Evolutionary conservation across 176 grass and related monocot species (phyloP).

Genomic region (Carex littledalei): DNA sequence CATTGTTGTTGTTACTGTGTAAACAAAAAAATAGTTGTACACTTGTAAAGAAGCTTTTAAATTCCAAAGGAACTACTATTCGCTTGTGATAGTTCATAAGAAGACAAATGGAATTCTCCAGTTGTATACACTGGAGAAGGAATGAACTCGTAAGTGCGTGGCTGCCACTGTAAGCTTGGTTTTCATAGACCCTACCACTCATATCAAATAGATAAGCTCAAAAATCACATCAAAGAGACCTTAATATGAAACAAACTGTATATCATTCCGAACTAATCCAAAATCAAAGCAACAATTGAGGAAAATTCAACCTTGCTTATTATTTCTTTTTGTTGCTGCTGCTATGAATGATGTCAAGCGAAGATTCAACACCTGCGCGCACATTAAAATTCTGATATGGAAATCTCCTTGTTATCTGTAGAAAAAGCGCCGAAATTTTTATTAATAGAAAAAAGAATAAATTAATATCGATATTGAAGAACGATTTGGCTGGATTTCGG

Average conservation of each 20-base stretch:
- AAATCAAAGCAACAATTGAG: background rate
- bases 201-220: slow-evolving; percentile 29
- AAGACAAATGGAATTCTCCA: background rate
- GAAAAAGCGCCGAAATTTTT: too few relatives aligned
- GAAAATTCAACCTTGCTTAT: background rate
- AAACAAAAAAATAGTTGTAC: too few relatives aligned
- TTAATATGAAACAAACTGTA: slow-evolving; percentile 16
- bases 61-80: background rate
- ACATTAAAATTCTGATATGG: background rate
- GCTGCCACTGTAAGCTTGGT: slow-evolving; percentile 24
- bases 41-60: too few relatives aligned
- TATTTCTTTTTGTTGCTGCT: background rate
- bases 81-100: background rate
- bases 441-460: too few relatives aligned
- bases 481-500: too few relatives aligned
- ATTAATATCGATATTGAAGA: too few relatives aligned
- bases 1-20: too few relatives aligned
- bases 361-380: too few relatives aligned
- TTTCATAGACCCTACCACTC: slow-evolving; percentile 16
- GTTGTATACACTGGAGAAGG: background rate
- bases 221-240: slow-evolving; percentile 13
- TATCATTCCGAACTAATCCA: slow-evolving; percentile 10
- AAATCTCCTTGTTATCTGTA: background rate
- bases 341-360: background rate
- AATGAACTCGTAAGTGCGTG: background rate